These are phyloP conservation scores for Stenogyne calaminthoides DNA, from an alignment of 305 asterid genomes.

Conservation along the genomic window DNA sequence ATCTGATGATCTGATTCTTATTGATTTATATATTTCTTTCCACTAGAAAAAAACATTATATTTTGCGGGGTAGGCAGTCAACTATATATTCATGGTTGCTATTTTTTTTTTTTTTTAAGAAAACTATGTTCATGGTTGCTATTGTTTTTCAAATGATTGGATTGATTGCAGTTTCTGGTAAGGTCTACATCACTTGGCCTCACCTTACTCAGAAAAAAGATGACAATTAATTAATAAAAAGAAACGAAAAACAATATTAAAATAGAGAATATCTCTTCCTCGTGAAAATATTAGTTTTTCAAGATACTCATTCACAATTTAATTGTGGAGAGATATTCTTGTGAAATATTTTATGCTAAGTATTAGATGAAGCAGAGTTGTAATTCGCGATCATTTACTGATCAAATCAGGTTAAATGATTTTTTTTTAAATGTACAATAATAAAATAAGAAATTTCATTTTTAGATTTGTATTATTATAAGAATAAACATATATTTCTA, in stretches of 20 bases:
- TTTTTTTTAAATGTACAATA: too few relatives aligned
- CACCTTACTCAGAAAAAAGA: not conserved
- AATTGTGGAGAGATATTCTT: too few relatives aligned
- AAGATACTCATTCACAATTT: not conserved
- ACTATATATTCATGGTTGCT: too few relatives aligned
- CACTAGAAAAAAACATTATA: constrained; percentile 24
- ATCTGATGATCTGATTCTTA: not conserved
- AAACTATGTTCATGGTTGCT: constrained; percentile 19
- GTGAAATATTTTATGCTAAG: too few relatives aligned
- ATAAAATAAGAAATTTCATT: too few relatives aligned
- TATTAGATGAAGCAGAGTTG: too few relatives aligned
- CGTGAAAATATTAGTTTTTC: not conserved
- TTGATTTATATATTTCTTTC: not conserved
- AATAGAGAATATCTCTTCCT: not conserved
- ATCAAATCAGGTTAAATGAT: too few relatives aligned
- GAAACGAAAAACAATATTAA: not conserved
- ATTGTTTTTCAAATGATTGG: constrained; percentile 38
- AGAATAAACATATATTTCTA: too few relatives aligned
- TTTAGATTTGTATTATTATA: too few relatives aligned
- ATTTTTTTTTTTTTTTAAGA: too few relatives aligned
- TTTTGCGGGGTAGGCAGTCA: constrained; percentile 18
- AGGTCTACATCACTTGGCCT: constrained; percentile 32
- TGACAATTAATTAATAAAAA: not conserved
- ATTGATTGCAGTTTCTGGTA: constrained; percentile 2
- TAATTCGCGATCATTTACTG: too few relatives aligned